Evolutionary conservation across 441 rosid species (phyloP).

Genomic region (Jatropha podagrica): DNA sequence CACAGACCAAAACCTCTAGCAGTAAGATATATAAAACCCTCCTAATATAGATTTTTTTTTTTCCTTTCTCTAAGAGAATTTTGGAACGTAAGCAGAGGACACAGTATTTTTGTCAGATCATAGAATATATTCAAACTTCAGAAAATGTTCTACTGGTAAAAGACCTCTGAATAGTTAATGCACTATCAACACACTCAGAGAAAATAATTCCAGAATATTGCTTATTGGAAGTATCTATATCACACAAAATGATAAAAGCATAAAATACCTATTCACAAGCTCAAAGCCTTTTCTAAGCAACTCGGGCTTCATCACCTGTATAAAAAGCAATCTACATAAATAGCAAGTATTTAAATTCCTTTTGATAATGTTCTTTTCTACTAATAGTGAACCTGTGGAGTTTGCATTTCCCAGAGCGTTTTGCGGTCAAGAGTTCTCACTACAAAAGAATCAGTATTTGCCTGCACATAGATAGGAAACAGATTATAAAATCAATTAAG

Average conservation of each 20-base stretch:
- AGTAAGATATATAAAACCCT: background rate
- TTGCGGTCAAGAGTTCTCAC: slow-evolving; percentile 84
- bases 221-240: background rate
- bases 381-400: slow-evolving; percentile 70
- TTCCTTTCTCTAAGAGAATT: background rate
- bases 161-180: background rate
- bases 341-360: slow-evolving; percentile 1
- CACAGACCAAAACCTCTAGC: background rate
- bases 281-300: slow-evolving; percentile 83
- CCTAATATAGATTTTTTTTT: background rate
- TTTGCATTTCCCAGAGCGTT: slow-evolving; percentile 98
- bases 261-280: slow-evolving; percentile 71
- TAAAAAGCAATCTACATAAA: slow-evolving; percentile 5
- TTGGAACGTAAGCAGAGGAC: background rate
- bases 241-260: slow-evolving; percentile 4
- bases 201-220: background rate
- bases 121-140: background rate
- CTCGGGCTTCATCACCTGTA: slow-evolving; percentile 78
- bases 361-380: background rate
- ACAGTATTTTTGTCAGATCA: background rate
- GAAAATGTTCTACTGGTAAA: background rate
- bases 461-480: slow-evolving; percentile 40
- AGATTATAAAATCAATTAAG: background rate
- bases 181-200: background rate
- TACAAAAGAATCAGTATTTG: slow-evolving; percentile 67